Evolutionary conservation across 2,329 filamentous ascomycete species (phyloP).

Genomic region (Aphanoascus verrucosus): DNA sequence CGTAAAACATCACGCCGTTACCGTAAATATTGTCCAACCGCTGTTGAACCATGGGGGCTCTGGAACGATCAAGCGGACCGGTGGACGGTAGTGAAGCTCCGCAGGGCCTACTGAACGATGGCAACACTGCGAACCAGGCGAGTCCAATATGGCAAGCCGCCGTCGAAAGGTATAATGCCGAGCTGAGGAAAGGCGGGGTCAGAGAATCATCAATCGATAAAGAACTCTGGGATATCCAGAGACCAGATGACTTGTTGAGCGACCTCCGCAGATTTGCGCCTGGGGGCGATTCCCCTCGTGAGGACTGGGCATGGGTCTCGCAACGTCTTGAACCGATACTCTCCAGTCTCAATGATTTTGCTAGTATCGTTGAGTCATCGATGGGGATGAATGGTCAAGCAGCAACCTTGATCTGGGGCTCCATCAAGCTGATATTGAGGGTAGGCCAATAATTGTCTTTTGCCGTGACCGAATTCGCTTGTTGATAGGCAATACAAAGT

Average conservation of each 20-base stretch:
- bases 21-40: too few relatives aligned
- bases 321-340: neutral
- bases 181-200: neutral
- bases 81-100: too few relatives aligned
- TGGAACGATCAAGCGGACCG: too few relatives aligned
- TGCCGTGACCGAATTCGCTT: neutral
- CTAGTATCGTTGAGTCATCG: neutral
- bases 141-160: neutral
- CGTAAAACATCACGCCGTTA: too few relatives aligned
- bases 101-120: too few relatives aligned
- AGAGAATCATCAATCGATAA: neutral
- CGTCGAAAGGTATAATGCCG: neutral
- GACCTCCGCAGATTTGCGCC: neutral
- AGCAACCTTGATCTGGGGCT: conserved; percentile 1
- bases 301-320: neutral
- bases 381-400: neutral
- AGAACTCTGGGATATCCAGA: neutral
- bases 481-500: neutral
- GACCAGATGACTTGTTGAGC: neutral
- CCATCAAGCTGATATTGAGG: neutral
- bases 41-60: too few relatives aligned
- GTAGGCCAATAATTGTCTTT: neutral
- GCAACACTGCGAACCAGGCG: too few relatives aligned
- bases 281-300: neutral
- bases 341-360: conserved; percentile 1